Percentiles rank a stretch among this genome's conserved stretches.
phyloP scores from a whole-genome alignment of 73 alveolate genomes.

The Paramecium bursaria region DNA sequence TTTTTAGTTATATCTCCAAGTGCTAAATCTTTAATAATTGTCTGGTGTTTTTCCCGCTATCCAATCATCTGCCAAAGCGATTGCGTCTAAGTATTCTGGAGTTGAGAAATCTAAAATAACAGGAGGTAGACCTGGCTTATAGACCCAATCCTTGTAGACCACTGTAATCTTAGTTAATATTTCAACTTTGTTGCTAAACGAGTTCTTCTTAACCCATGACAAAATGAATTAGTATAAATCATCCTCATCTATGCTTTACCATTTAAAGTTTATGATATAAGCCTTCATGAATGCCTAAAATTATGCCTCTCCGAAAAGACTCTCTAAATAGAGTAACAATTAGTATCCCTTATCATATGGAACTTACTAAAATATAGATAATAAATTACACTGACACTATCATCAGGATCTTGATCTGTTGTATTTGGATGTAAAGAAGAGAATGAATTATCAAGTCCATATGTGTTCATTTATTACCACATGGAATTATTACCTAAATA shows the following conservation, averaged over 20 bases:
- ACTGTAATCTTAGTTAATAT: slow-evolving; percentile 71
- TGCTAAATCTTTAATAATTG: not conserved
- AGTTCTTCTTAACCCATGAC: slow-evolving; percentile 64
- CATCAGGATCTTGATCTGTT: slow-evolving; percentile 85
- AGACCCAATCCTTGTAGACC: slow-evolving; percentile 77
- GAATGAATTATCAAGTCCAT: slow-evolving; percentile 78
- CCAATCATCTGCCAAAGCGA: slow-evolving; percentile 66
- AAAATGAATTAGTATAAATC: slow-evolving; percentile 74
- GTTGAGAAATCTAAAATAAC: slow-evolving; percentile 78
- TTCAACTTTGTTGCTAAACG: slow-evolving; percentile 43
- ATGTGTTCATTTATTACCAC: slow-evolving; percentile 73
- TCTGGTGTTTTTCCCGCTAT: slow-evolving; percentile 39
- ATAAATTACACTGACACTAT: slow-evolving; percentile 34
- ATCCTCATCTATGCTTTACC: slow-evolving; percentile 68
- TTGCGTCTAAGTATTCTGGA: slow-evolving; percentile 66
- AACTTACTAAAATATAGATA: slow-evolving; percentile 56
- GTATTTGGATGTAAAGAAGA: slow-evolving; percentile 81
- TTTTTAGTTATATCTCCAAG: not conserved
- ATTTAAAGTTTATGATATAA: slow-evolving; percentile 74
- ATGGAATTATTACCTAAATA: slow-evolving; percentile 76
- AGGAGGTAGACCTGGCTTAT: slow-evolving; percentile 84
- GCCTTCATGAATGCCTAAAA: slow-evolving; percentile 72
- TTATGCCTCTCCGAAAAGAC: slow-evolving; percentile 63
- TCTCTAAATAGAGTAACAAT: slow-evolving; percentile 76
- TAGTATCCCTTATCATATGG: slow-evolving; percentile 93